A percentile compares a stretch with the other conserved stretches of the same genome.
These are phyloP conservation scores for Sugiyamaella pinicola DNA, from an alignment of 1,139 yeast species.

Conservation along the genomic window DNA sequence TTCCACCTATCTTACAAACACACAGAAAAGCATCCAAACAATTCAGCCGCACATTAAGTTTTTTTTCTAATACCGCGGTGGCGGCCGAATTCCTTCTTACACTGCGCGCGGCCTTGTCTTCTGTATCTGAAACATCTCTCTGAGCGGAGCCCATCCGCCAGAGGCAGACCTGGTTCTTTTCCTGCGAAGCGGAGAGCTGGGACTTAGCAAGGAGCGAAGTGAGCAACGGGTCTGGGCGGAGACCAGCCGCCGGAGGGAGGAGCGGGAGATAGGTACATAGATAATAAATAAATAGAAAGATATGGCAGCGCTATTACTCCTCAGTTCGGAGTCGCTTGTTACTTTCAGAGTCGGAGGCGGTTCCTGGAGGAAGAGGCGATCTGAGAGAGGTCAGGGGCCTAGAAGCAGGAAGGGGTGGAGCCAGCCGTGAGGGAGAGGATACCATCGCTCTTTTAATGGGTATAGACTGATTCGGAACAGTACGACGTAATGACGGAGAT, in stretches of 20 bases:
- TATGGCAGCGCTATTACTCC: background rate
- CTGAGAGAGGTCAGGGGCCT: background rate
- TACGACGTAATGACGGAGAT: slow-evolving; percentile 54
- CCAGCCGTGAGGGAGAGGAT: background rate
- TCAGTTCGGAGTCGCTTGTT: background rate
- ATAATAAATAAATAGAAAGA: background rate
- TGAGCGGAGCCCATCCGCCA: background rate
- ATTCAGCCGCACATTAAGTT: background rate
- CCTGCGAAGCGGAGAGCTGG: background rate
- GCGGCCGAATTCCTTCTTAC: background rate
- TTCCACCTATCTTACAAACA: background rate
- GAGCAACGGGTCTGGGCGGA: background rate
- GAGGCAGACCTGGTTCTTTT: background rate
- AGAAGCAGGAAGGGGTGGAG: background rate
- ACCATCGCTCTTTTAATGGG: slow-evolving; percentile 44
- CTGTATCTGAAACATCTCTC: background rate
- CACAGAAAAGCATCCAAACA: slow-evolving; percentile 1
- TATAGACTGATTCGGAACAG: slow-evolving; percentile 57
- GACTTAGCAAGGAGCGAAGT: background rate
- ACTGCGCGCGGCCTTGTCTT: background rate
- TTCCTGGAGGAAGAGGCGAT: background rate
- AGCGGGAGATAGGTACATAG: background rate
- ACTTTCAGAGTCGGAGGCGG: background rate
- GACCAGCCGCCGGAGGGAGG: background rate
- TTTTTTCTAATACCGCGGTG: background rate